These are phyloP conservation scores for Fusarium subglutinans DNA, from an alignment of 2,329 filamentous ascomycete species.

Conservation along the genomic window DNA sequence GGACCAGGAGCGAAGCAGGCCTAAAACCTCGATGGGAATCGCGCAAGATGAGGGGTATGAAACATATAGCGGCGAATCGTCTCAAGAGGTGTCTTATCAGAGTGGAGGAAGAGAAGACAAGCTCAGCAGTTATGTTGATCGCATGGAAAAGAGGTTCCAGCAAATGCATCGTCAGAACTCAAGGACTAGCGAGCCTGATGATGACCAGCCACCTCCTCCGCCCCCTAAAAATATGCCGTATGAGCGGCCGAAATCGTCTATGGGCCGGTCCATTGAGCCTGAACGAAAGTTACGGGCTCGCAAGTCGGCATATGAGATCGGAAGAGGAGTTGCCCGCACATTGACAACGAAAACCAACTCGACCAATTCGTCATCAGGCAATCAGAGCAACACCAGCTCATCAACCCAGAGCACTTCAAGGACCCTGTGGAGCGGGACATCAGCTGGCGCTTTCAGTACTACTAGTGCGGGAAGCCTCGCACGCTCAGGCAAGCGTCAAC, in stretches of 20 bases:
- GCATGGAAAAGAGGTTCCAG: slow-evolving; percentile 86
- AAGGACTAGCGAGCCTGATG: slow-evolving; percentile 52
- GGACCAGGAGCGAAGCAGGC: slow-evolving; percentile 48
- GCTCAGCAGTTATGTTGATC: slow-evolving; percentile 85
- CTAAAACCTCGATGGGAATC: slow-evolving; percentile 80
- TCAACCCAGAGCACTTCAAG: slow-evolving; percentile 82
- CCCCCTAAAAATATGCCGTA: slow-evolving; percentile 61
- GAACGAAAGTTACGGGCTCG: slow-evolving; percentile 66
- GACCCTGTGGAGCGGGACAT: slow-evolving; percentile 93
- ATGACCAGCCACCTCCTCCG: slow-evolving; percentile 70
- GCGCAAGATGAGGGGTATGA: slow-evolving; percentile 70
- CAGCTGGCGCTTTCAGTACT: slow-evolving; percentile 89
- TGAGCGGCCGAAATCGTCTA: slow-evolving; percentile 68
- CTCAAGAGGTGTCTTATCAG: slow-evolving; percentile 57
- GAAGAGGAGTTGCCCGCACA: slow-evolving; percentile 76
- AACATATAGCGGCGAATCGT: slow-evolving; percentile 65
- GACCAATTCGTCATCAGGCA: slow-evolving; percentile 79
- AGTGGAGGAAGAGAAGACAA: slow-evolving; percentile 62
- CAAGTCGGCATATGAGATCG: slow-evolving; percentile 83
- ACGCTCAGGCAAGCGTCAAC: slow-evolving; percentile 71
- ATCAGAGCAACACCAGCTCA: slow-evolving; percentile 76
- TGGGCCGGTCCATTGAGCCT: slow-evolving; percentile 53
- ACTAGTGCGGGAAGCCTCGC: slow-evolving; percentile 95
- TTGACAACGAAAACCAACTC: slow-evolving; percentile 89
- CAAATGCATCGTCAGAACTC: slow-evolving; percentile 72